These are phyloP conservation scores for Mucor lusitanicus DNA, from an alignment of 371 early-diverging fungal species.

Conservation along the genomic window DNA sequence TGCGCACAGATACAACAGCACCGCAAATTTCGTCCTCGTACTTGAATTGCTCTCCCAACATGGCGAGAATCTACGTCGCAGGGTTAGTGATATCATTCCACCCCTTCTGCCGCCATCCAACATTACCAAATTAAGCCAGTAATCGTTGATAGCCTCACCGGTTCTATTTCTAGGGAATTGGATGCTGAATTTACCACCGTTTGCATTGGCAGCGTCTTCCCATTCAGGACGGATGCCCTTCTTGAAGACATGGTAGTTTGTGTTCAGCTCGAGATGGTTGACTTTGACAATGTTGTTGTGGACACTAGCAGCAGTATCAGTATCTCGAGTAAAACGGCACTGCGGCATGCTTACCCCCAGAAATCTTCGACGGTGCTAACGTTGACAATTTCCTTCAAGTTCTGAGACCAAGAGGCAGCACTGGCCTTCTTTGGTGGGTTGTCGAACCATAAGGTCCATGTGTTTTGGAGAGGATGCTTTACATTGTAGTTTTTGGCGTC, in stretches of 20 bases:
- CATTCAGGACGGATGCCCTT: slow-evolving; percentile 96
- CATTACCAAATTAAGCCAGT: slow-evolving; percentile 83
- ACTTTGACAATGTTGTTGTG: slow-evolving; percentile 84
- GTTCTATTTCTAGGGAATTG: slow-evolving; percentile 69
- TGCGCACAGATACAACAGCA: slow-evolving; percentile 85
- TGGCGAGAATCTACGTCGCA: slow-evolving; percentile 71
- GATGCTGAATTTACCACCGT: slow-evolving; percentile 95
- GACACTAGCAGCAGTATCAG: slow-evolving; percentile 28
- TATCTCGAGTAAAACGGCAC: background rate
- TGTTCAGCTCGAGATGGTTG: slow-evolving; percentile 69
- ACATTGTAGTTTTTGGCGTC: slow-evolving; percentile 70
- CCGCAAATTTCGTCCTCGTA: slow-evolving; percentile 88
- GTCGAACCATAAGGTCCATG: slow-evolving; percentile 96
- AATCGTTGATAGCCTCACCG: slow-evolving; percentile 72
- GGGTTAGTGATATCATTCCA: background rate
- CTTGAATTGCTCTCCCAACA: slow-evolving; percentile 89
- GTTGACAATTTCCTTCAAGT: slow-evolving; percentile 84
- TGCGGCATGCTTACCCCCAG: slow-evolving; percentile 73
- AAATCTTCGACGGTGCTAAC: slow-evolving; percentile 94
- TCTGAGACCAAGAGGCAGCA: slow-evolving; percentile 82
- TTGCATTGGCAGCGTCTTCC: slow-evolving; percentile 94
- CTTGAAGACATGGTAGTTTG: slow-evolving; percentile 96
- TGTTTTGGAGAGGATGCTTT: slow-evolving; percentile 87
- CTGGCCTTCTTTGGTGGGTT: slow-evolving; percentile 79
- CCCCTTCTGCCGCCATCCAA: background rate